These are phyloP conservation scores for Saraca asoca DNA, from an alignment of 331 rosid genomes.

Conservation along the genomic window DNA sequence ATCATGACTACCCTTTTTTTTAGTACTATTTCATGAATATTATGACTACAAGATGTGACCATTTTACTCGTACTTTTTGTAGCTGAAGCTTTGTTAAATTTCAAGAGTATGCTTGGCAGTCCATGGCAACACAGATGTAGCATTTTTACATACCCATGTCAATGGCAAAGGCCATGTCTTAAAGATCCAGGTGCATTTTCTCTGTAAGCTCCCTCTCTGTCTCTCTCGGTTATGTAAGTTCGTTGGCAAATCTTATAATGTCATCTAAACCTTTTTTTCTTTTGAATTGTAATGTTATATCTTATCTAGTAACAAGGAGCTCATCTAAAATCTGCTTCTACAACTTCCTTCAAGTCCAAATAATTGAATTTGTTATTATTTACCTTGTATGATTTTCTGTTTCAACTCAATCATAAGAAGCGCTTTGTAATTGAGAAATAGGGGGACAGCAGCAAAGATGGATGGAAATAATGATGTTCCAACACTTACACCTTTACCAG, in stretches of 20 bases:
- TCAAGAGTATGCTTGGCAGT: slow-evolving; percentile 36
- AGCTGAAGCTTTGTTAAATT: slow-evolving; percentile 59
- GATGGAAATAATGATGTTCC: slow-evolving; percentile 53
- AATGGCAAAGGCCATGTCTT: slow-evolving; percentile 42
- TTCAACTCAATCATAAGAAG: slow-evolving; percentile 26
- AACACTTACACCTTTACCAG: slow-evolving; percentile 46
- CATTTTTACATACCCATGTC: slow-evolving; percentile 46
- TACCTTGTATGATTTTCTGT: slow-evolving; percentile 23
- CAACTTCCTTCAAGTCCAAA: too few species aligned
- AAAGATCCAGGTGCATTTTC: slow-evolving; percentile 50
- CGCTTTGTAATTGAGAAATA: slow-evolving; percentile 33
- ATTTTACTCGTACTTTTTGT: not conserved
- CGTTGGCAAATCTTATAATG: too few species aligned
- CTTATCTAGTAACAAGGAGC: too few species aligned
- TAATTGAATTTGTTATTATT: not conserved
- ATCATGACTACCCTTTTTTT: not conserved
- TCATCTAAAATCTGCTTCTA: too few species aligned
- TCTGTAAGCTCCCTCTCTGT: slow-evolving; percentile 53
- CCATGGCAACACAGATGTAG: slow-evolving; percentile 37
- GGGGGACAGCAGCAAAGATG: slow-evolving; percentile 35
- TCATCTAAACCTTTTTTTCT: too few species aligned
- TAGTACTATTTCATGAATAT: not conserved
- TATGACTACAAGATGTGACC: not conserved
- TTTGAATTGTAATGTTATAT: too few species aligned
- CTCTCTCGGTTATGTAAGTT: slow-evolving; percentile 17